phyloP scores from a whole-genome alignment of 2,329 filamentous ascomycete genomes.

The Alternaria rosae region DNA sequence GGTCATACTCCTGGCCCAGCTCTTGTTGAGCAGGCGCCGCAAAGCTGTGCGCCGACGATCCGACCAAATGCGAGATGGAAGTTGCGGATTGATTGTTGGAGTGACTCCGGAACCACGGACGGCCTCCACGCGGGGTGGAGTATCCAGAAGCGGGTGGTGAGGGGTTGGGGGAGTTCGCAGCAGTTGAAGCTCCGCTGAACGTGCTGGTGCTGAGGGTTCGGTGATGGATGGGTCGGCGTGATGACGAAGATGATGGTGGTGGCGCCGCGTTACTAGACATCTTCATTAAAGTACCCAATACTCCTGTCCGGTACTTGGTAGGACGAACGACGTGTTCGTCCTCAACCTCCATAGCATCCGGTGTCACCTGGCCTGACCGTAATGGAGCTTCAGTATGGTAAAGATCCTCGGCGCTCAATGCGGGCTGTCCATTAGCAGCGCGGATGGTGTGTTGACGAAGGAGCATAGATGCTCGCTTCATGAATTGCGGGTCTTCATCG shows the following conservation, averaged over 20 bases:
- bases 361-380: slow-evolving; percentile 59
- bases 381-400: slow-evolving; percentile 41
- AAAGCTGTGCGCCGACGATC: slow-evolving; percentile 53
- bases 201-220: slow-evolving; percentile 37
- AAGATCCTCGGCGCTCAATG: slow-evolving; percentile 36
- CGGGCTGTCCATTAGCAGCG: slow-evolving; percentile 15
- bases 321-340: slow-evolving; percentile 73
- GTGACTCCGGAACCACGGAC: slow-evolving; percentile 49
- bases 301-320: slow-evolving; percentile 73
- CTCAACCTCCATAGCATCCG: slow-evolving; percentile 59
- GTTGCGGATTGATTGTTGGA: slow-evolving; percentile 48
- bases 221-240: slow-evolving; percentile 19
- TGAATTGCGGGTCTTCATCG: slow-evolving; percentile 42
- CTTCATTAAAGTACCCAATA: slow-evolving; percentile 75
- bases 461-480: slow-evolving; percentile 53
- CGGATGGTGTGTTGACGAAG: slow-evolving; percentile 44
- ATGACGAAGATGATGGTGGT: slow-evolving; percentile 11
- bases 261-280: slow-evolving; percentile 27
- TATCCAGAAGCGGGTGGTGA: slow-evolving; percentile 55
- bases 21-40: slow-evolving; percentile 52
- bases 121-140: slow-evolving; percentile 48
- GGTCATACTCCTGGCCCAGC: slow-evolving; percentile 53
- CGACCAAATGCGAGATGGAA: slow-evolving; percentile 55
- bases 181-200: slow-evolving; percentile 45
- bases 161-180: slow-evolving; percentile 45